Conservation (phyloP, 495 filamentous ascomycete species). For the Aspergillus wentii region DNA sequence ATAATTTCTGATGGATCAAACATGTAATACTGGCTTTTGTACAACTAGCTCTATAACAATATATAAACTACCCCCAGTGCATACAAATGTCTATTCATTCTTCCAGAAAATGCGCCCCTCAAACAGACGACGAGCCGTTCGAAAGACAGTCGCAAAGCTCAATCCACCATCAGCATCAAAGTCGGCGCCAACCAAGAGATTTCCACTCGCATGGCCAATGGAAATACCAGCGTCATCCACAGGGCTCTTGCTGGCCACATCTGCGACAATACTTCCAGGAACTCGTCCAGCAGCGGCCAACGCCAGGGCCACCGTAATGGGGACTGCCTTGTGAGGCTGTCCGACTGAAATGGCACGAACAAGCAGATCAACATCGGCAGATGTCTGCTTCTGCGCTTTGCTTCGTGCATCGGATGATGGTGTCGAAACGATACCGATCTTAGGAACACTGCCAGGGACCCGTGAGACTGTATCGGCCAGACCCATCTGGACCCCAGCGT, state of each 20-base stretch:
- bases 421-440: slow-evolving; percentile 57
- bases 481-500: slow-evolving; percentile 61
- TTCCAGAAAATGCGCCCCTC: slow-evolving; percentile 52
- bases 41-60: too few species aligned
- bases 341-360: slow-evolving; percentile 44
- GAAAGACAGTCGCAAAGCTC: slow-evolving; percentile 44
- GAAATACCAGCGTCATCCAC: slow-evolving; percentile 36
- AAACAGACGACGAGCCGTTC: slow-evolving; percentile 54
- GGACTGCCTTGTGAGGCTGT: slow-evolving; percentile 61
- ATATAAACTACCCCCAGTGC: too few species aligned
- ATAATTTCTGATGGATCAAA: too few species aligned
- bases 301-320: slow-evolving; percentile 56
- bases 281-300: slow-evolving; percentile 49
- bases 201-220: slow-evolving; percentile 59
- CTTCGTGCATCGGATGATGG: slow-evolving; percentile 15
- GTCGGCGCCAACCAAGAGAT: slow-evolving; percentile 48
- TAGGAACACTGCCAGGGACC: slow-evolving; percentile 57
- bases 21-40: too few species aligned
- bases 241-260: slow-evolving; percentile 16
- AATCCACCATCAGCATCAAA: slow-evolving; percentile 35
- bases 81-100: too few species aligned
- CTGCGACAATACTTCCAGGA: slow-evolving; percentile 32
- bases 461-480: slow-evolving; percentile 36
- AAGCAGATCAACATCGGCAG: slow-evolving; percentile 34
- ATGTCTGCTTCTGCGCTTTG: slow-evolving; percentile 13